Evolutionary conservation across 257 asterid genomes (phyloP).

Genomic region (Solanum gracilifrons): DNA sequence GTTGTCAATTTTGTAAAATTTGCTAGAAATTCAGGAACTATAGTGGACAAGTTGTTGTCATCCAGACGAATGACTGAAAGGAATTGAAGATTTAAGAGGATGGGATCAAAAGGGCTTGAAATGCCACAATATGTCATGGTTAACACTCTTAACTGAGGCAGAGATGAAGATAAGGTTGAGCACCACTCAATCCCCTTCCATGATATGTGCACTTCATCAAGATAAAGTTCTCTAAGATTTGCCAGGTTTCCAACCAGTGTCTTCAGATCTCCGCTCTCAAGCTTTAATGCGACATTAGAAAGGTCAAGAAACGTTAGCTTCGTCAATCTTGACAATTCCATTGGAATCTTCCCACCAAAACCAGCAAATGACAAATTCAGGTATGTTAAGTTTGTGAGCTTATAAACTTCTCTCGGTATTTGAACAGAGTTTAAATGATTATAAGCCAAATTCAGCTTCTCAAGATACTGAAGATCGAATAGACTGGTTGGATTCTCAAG

Average conservation of each 20-base stretch:
- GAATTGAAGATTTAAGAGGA: conserved; percentile 1
- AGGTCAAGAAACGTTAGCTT: conserved; percentile 5
- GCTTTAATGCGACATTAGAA: not conserved
- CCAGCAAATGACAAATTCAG: conserved; percentile 48
- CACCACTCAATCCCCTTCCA: not conserved
- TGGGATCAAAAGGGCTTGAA: conserved; percentile 4
- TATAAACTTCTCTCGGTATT: conserved; percentile 31
- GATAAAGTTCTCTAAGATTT: not conserved
- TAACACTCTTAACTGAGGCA: conserved; percentile 1
- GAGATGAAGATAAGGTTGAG: conserved; percentile 6
- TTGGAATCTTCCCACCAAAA: conserved; percentile 35
- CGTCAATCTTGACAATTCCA: conserved; percentile 21
- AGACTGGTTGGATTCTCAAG: conserved; percentile 28
- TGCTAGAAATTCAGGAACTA: not conserved
- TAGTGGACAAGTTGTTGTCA: not conserved
- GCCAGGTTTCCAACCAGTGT: not conserved
- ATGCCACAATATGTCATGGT: not conserved
- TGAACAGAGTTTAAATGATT: conserved; percentile 11
- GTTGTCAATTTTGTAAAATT: conserved; percentile 4
- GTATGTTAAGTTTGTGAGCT: conserved; percentile 23
- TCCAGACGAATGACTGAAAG: not conserved
- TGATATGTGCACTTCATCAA: not conserved
- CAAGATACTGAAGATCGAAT: conserved; percentile 23
- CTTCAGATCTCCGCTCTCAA: not conserved
- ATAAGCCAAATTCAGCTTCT: conserved; percentile 34